Evolutionary conservation across 2,329 filamentous ascomycete genomes (phyloP).

Genomic region (Rhinocladiella similis): DNA sequence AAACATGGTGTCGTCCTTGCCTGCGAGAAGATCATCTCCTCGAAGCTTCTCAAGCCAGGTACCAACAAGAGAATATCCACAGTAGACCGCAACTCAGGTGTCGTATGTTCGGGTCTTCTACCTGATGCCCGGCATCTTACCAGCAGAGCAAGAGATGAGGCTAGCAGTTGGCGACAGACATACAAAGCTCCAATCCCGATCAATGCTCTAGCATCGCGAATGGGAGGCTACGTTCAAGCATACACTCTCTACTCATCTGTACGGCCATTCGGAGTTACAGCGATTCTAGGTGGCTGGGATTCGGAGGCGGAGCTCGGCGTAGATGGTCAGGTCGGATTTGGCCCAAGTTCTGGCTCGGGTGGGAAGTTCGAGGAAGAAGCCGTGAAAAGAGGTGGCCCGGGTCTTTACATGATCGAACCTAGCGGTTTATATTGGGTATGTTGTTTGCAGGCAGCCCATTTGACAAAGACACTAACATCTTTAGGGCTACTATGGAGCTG

Average conservation of each 20-base stretch:
- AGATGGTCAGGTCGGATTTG: conserved; percentile 84
- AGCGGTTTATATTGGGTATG: conserved; percentile 89
- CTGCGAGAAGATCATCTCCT: conserved; percentile 92
- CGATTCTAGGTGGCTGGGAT: conserved; percentile 92
- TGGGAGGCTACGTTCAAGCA: conserved; percentile 94
- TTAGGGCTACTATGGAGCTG: conserved; percentile 92
- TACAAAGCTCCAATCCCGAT: conserved; percentile 95
- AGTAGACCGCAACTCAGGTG: conserved; percentile 88
- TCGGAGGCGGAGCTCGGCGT: conserved; percentile 81
- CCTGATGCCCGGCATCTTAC: conserved; percentile 95
- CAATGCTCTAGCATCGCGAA: conserved; percentile 82
- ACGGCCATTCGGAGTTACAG: conserved; percentile 92
- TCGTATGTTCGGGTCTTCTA: conserved; percentile 87
- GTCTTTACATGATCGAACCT: conserved; percentile 98
- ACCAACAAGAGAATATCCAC: conserved; percentile 98
- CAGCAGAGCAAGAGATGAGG: conserved; percentile 90
- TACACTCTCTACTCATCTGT: conserved; percentile 98
- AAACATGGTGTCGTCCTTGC: conserved; percentile 96
- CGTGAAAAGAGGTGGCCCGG: conserved; percentile 77
- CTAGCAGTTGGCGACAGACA: conserved; percentile 82
- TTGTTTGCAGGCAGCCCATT: not conserved
- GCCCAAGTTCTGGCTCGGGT: conserved; percentile 75
- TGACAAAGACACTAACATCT: conserved; percentile 2
- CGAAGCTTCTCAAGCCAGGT: conserved; percentile 90
- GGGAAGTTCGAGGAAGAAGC: conserved; percentile 69